These are phyloP conservation scores for Parachlorella kessleri DNA, from an alignment of 139 green algal species.

Conservation along the genomic window DNA sequence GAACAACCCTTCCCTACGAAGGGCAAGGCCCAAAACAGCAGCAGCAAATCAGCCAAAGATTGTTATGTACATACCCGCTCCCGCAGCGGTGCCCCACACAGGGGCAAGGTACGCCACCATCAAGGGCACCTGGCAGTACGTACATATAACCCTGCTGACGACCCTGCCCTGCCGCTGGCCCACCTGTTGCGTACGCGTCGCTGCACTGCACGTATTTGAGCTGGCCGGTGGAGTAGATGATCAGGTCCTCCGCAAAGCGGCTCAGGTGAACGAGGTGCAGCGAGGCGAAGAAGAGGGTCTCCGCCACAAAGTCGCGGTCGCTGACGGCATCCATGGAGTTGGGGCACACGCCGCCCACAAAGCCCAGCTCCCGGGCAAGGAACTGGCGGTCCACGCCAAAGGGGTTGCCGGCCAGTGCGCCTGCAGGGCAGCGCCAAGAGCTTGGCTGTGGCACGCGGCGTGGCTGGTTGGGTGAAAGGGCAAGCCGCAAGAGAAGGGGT, in stretches of 20 bases:
- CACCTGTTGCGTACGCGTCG: slow-evolving; percentile 93
- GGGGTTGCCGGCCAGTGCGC: slow-evolving; percentile 95
- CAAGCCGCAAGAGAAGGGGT: no score
- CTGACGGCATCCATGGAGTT: slow-evolving; percentile 98
- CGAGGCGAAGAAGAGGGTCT: slow-evolving; percentile 85
- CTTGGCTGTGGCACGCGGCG: no score
- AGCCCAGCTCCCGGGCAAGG: slow-evolving; percentile 77
- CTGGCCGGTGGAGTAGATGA: slow-evolving; percentile 91
- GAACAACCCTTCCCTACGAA: no score
- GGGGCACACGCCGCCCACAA: slow-evolving; percentile 74
- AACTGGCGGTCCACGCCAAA: slow-evolving; percentile 90
- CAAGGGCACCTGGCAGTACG: no score
- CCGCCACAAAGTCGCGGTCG: slow-evolving; percentile 95
- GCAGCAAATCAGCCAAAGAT: not conserved
- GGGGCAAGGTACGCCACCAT: not conserved
- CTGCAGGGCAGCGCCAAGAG: slow-evolving; percentile 24
- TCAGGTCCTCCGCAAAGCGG: slow-evolving; percentile 95
- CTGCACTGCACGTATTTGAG: slow-evolving; percentile 93
- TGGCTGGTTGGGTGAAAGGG: no score
- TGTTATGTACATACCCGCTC: not conserved
- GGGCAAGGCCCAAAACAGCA: not conserved
- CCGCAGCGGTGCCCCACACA: not conserved
- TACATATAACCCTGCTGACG: no score
- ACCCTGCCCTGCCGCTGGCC: no score
- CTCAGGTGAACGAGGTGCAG: slow-evolving; percentile 89